Base-by-base conservation (phyloP, 2,329 filamentous ascomycete species). In the Aureobasidium mangrovei region DNA sequence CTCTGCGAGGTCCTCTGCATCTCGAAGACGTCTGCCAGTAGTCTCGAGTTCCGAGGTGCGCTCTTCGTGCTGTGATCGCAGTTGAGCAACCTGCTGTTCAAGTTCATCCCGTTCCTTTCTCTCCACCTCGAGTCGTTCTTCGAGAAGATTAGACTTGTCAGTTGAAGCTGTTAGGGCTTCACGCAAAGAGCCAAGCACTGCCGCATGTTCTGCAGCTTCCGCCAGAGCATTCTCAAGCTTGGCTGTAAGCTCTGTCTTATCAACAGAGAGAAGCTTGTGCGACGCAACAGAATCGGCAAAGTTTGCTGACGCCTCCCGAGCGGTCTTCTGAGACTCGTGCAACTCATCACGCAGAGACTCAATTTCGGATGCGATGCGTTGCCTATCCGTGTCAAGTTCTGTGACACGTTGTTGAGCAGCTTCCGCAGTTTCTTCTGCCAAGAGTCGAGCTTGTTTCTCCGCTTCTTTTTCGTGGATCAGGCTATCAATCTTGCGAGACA, bases 1-100 rank as follows among this genome's bases (percentile, higher is more conserved):
- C 64, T 94, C 87, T 1, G 88, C 87, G 42, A 97, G 72, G 64
- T 95, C 89, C 70, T 98, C 90, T 0, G 88, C 83, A 68, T 96
- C 91, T 39, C 81, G 83, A 46, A 98, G 72, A 48, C 87, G 84
- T 61, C 89, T 83, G 1, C 80, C 84, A 0, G 83, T 78, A 24
- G 79, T 79, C 42, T 90, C 88, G 3, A 97, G 76, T 65, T 98
- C 91, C 0, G 82, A 77, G 7, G 82, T 85, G 33, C 83, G 81
- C 49, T 86, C 80, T 65, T 97, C 93, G 63, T 95, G 87, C 65
- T 97, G 90, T 26, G 82, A 77, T 67, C 85, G 86, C 38, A 97
- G 78, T 60, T 86, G 84, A 45, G 79, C 77, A 5, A 96, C 74
- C 67, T 90, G 91, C 42, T 79, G 73, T 65, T 96, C 90, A 0